Evolutionary conservation across 2,329 filamentous ascomycete genomes (phyloP), one percentile per base, ranked within the genome.

Genomic region (Talaromyces atroroseus): DNA sequence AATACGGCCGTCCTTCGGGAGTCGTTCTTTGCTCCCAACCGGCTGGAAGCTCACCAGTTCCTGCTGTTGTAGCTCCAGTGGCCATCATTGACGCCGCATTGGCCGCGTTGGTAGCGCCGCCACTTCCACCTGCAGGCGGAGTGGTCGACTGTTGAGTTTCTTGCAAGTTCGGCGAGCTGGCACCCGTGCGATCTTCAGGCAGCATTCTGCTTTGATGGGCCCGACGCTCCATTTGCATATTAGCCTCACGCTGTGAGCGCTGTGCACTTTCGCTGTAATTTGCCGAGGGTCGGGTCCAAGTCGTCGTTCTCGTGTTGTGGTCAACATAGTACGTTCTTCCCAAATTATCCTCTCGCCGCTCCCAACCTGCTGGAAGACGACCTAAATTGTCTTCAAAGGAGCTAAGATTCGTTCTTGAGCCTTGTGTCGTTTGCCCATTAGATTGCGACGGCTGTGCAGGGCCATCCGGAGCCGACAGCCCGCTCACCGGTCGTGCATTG

Each of bases 241-340:
- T 91, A 24, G 91, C 90, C 69, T 96, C 92, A 71, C 92, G 82
- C 63, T 91, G 88, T 61, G 80, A 87, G 59, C 91, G 84, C 64
- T 89, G 85, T 60, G 92, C 87, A 49, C 84, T 85, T 47, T 88
- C 85, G 59, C 87, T 92, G 66, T 87, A 88, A 59, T 86, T 86
- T 40, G 82, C 81, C n/a, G 90, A 88, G 7, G 94, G 94, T 58
- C 94, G 82, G 64, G 89, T 92, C 94, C 94, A 99, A 64, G 92
- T 97, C 0, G 94, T 99, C 55, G 94, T 92, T 65, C 94, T 82
- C 6, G 92, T 96, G 72, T 97, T 97, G 72, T 97, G 94, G 68
- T 99, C 94, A 52, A 99, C 94, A 70, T 97, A 99, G 71, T 99
- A 99, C 21, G 92, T 97, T 66, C 94, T 84, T 52, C 94, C 92